Conservation (phyloP, 129 eudicot species). For the Apium graveolens region DNA sequence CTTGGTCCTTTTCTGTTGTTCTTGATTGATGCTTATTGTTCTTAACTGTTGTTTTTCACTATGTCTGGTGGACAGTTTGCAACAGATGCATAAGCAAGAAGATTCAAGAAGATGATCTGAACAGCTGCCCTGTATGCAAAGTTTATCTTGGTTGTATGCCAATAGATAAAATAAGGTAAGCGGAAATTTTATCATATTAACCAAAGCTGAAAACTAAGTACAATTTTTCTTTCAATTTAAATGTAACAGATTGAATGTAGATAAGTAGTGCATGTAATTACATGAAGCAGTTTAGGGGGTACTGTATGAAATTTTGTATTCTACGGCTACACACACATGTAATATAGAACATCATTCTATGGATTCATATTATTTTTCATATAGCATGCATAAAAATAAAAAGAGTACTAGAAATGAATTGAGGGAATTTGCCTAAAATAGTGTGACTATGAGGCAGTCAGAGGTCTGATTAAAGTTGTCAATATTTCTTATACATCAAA, state of each 20-base stretch:
- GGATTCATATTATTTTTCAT: background rate
- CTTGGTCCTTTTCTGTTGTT: background rate
- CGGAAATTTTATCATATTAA: background rate
- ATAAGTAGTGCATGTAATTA: background rate
- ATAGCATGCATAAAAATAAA: background rate
- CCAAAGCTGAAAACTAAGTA: background rate
- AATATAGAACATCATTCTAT: background rate
- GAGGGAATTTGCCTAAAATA: background rate
- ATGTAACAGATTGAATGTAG: background rate
- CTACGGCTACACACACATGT: background rate
- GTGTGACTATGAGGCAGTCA: background rate
- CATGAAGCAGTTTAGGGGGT: background rate
- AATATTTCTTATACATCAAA: background rate
- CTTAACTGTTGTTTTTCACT: background rate
- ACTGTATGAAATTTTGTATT: background rate
- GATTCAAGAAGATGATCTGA: conserved; percentile 31
- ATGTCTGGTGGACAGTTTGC: conserved; percentile 23
- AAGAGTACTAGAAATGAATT: background rate
- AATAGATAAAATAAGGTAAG: conserved; percentile 36
- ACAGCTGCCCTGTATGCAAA: conserved; percentile 37
- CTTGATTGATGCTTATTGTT: background rate
- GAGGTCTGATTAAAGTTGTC: background rate
- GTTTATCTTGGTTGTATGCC: conserved; percentile 33
- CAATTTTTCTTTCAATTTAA: background rate
- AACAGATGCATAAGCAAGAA: conserved; percentile 32